Base-by-base conservation (phyloP, 148 eudicot genomes). In the Beta vulgaris region DNA sequence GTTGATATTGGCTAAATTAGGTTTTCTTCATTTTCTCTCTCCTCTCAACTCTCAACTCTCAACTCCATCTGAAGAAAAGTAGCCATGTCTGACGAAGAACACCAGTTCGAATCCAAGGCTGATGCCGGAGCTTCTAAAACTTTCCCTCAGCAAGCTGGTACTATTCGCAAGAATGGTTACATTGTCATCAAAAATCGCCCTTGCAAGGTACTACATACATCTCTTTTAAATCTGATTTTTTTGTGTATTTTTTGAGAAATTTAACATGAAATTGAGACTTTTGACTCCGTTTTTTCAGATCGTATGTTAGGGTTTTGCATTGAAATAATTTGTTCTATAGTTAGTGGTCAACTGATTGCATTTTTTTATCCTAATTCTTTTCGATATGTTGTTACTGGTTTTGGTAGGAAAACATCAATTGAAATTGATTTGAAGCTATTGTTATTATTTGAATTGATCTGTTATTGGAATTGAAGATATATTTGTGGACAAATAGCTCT, bases 61-160 rank as follows among this genome's bases (percentile, higher is more conserved):
- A 21, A 1, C 53, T 51, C 25, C n/a, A n/a, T n/a, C 25, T 51
- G 43, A 8, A 36, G 60, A 46, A 16, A 23, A 32, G 6, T 28
- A 36, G 37, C 40, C 16, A 78, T 78, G 81, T 78, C 77, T 4
- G 81, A 78, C 68, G 81, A 78, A 55, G 81, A 78, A 29, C 81
- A 78, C 51, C 72, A 65, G 6, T 78, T 78, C 72, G 81, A 78
- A 19, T 78, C 81, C 14, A 78, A 78, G 72, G 81, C 67, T 3
- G 81, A 78, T 31, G 76, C 81, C 43, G 81, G 81, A 6, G 81
- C 81, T 13, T 78, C 77, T 46, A 73, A 73, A 29, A 78, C 81
- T 34, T 78, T 3, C 34, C 81, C 81, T n/a, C 81, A 78, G 35
- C 81, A 78, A 54, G 81, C 77, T 8, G 77, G 77, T 57, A 79